Evolutionary conservation across 192 early-diverging fungal species (phyloP).

Genomic region (Linnemannia schmuckeri): DNA sequence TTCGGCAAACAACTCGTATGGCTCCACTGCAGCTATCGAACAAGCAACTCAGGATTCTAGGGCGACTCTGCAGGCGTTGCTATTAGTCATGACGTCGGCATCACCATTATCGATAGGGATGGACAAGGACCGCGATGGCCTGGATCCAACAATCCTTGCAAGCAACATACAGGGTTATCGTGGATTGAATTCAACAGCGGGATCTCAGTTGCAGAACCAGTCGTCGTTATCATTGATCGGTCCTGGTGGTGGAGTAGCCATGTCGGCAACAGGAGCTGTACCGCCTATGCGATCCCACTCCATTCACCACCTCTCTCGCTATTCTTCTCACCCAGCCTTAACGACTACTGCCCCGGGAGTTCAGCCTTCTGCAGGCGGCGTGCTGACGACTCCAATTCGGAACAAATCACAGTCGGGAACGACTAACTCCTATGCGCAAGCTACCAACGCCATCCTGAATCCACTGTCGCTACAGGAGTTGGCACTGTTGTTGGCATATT

Average conservation of each 20-base stretch:
- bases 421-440: constrained; percentile 1
- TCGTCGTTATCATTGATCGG: constrained; percentile 18
- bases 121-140: background rate
- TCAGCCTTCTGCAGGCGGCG: background rate
- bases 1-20: background rate
- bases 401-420: constrained; percentile 24
- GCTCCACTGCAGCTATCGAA: background rate
- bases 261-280: background rate
- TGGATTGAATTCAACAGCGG: background rate
- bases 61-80: background rate
- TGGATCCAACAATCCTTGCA: no score
- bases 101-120: background rate
- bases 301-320: constrained; percentile 8
- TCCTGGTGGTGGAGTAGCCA: background rate
- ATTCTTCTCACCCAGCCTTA: constrained; percentile 4
- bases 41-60: constrained; percentile 3
- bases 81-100: constrained; percentile 3
- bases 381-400: background rate
- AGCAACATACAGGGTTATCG: background rate
- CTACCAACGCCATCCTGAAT: constrained; percentile 24
- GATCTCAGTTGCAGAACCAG: constrained; percentile 16
- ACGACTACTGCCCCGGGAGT: constrained; percentile 6
- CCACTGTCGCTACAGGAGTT: constrained; percentile 27
- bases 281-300: background rate
- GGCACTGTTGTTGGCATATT: constrained; percentile 9